These are phyloP conservation scores for Lipomyces sp. DNA, from an alignment of 805 yeast species.

Conservation along the genomic window DNA sequence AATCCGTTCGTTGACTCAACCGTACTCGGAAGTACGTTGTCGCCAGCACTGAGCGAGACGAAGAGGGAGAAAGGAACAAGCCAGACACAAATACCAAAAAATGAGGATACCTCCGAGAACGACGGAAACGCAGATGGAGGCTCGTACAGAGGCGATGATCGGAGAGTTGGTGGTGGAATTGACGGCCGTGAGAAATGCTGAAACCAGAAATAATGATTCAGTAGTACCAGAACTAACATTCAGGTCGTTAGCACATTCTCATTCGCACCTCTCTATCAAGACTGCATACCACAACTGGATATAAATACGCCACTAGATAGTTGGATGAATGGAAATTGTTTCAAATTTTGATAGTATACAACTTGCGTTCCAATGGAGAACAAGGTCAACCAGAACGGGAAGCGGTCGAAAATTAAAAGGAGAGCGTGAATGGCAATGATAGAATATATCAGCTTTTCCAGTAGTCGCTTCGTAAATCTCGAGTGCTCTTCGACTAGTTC, in stretches of 20 bases:
- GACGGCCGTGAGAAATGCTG: constrained; percentile 58
- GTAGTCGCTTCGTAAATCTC: constrained; percentile 75
- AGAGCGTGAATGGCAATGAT: constrained; percentile 62
- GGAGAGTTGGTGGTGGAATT: constrained; percentile 34
- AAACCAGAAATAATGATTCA: constrained; percentile 91
- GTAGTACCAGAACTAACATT: constrained; percentile 58
- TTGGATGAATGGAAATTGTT: constrained; percentile 81
- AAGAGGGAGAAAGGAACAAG: constrained; percentile 89
- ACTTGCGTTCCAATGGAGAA: constrained; percentile 73
- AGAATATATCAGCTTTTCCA: constrained; percentile 64
- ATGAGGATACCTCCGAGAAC: constrained; percentile 90
- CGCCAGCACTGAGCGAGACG: constrained; percentile 90
- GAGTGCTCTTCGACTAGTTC: constrained; percentile 94
- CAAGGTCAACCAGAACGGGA: constrained; percentile 70
- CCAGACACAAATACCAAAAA: constrained; percentile 94
- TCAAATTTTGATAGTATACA: constrained; percentile 76
- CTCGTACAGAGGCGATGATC: constrained; percentile 34
- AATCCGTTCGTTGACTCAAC: constrained; percentile 21
- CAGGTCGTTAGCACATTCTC: neutral
- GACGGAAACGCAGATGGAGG: constrained; percentile 66
- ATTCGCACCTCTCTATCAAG: neutral
- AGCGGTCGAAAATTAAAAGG: constrained; percentile 72
- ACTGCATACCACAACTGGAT: constrained; percentile 55
- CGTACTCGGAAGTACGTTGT: constrained; percentile 73
- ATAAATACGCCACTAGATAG: constrained; percentile 74